Conservation (phyloP, 2,329 filamentous ascomycete species). For the Plenodomus biglobosus region DNA sequence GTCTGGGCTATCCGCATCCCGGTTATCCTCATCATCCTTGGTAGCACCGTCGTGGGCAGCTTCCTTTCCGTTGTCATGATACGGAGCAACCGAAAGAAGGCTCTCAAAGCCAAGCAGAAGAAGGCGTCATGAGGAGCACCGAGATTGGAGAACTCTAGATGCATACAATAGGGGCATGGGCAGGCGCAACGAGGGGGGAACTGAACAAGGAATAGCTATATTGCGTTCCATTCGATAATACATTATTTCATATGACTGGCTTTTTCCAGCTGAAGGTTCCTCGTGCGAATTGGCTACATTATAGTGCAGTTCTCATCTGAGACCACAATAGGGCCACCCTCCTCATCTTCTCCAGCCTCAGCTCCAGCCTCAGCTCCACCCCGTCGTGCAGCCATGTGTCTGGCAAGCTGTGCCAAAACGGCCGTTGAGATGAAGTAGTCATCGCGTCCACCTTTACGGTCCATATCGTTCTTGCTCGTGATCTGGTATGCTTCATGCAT, state of each 20-base stretch:
- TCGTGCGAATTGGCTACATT: constrained; percentile 19
- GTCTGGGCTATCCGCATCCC: constrained; percentile 99
- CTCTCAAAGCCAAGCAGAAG: constrained; percentile 90
- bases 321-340: constrained; percentile 27
- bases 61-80: constrained; percentile 99
- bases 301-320: constrained; percentile 37
- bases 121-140: constrained; percentile 58
- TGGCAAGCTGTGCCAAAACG: constrained; percentile 41
- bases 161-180: constrained; percentile 1
- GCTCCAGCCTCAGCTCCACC: constrained; percentile 11
- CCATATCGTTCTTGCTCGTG: constrained; percentile 62
- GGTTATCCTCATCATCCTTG: constrained; percentile 91
- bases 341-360: constrained; percentile 26
- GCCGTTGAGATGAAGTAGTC: constrained; percentile 58
- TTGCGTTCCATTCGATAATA: not conserved
- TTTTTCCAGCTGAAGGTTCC: not conserved
- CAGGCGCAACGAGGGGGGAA: constrained; percentile 1
- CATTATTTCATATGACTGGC: not conserved
- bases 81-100: constrained; percentile 96
- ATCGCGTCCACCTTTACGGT: constrained; percentile 59
- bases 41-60: constrained; percentile 89
- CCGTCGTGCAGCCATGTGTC: constrained; percentile 33
- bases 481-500: constrained; percentile 64
- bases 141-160: constrained; percentile 4
- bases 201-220: not conserved